Percentiles rank a stretch among this genome's conserved stretches.
These are phyloP conservation scores for Solanum phureja DNA, from an alignment of 257 asterid species.

Conservation along the genomic window DNA sequence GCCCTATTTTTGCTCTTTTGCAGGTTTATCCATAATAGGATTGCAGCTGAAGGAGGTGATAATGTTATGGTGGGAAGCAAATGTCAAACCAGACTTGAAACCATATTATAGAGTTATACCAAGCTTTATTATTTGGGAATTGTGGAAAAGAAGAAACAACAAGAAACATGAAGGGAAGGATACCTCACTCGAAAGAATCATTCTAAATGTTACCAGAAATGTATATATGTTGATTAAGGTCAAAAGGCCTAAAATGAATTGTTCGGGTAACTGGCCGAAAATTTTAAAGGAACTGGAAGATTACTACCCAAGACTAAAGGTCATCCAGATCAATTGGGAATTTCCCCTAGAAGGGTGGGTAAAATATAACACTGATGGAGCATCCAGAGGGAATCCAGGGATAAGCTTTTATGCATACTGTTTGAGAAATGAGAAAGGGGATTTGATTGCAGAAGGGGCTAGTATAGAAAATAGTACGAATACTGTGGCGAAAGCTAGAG, in stretches of 20 bases:
- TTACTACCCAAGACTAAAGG: no score
- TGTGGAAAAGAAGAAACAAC: background rate
- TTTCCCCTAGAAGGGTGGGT: no score
- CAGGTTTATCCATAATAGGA: background rate
- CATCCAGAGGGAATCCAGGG: no score
- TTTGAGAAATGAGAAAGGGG: no score
- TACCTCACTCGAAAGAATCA: accelerated
- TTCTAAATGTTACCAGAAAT: background rate
- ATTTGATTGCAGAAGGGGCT: no score
- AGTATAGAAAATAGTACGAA: no score
- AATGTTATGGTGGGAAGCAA: no score
- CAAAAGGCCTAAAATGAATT: background rate
- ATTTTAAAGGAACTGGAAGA: background rate
- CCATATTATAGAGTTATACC: background rate
- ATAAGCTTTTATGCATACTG: no score
- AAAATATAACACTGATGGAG: no score
- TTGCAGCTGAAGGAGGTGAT: no score
- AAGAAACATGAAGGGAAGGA: background rate
- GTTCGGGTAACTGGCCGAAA: accelerated
- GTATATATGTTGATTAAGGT: background rate
- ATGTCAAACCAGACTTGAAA: background rate
- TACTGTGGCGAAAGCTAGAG: no score
- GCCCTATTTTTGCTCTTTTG: background rate
- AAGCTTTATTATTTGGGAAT: background rate
- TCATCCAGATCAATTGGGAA: no score